phyloP scores from a whole-genome alignment of 345 rosid species.

The Syzygium jambos region DNA sequence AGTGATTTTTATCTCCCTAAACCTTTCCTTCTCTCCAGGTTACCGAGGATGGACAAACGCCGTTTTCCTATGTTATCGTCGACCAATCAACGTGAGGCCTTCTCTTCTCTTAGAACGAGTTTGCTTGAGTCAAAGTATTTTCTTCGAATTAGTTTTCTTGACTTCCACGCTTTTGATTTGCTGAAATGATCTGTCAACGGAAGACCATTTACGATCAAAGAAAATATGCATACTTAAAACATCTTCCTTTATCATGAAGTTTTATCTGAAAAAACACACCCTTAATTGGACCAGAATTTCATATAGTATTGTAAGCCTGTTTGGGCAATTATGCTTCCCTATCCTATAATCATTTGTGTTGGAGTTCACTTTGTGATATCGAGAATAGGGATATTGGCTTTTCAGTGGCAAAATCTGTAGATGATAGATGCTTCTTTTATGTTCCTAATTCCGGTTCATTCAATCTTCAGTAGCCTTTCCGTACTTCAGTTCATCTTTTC shows the following conservation, averaged over 20 bases:
- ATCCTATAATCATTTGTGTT: background rate
- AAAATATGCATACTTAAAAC: background rate
- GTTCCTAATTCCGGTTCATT: background rate
- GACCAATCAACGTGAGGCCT: constrained; percentile 68
- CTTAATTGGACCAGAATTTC: background rate
- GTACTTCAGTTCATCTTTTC: background rate
- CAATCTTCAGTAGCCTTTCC: background rate
- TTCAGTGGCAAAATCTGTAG: background rate
- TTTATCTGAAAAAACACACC: background rate
- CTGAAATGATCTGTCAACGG: background rate
- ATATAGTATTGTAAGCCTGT: background rate
- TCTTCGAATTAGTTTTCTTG: background rate
- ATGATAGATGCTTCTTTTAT: background rate
- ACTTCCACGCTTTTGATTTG: background rate
- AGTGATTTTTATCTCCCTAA: background rate
- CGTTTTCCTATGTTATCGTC: constrained; percentile 77
- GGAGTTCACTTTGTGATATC: background rate
- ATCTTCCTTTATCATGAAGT: background rate
- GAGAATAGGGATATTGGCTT: background rate
- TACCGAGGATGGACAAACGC: constrained; percentile 63
- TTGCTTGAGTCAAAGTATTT: background rate
- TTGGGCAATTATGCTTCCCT: background rate
- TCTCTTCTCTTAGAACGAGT: background rate
- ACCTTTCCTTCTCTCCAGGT: constrained; percentile 34
- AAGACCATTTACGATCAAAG: rapidly evolving